Base-by-base conservation (phyloP, 2,329 filamentous ascomycete genomes). In the Xylaria sp. region DNA sequence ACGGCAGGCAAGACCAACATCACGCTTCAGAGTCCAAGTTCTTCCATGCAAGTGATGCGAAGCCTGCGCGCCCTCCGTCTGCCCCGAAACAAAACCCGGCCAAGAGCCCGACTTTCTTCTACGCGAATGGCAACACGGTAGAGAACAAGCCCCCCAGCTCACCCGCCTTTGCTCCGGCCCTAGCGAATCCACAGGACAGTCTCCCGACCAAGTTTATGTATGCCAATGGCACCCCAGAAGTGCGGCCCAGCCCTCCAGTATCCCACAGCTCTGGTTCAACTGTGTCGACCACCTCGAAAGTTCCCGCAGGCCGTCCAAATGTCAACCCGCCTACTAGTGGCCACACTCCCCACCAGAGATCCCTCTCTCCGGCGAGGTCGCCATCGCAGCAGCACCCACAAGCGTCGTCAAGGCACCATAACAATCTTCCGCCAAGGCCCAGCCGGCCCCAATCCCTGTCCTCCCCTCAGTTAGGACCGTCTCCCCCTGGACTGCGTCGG, bases 1-100 rank as follows among this genome's bases (percentile, higher is more conserved):
- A 63, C 48, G 54, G 61, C 41, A 69, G 62, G 54, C 63, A 71
- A 65, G 64, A 71, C 20, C 44, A 41, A 9, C 50, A 64, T 29
- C 48, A 53, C 48, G 26, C 54, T 56, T 63, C 67, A 18, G 80
- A 83, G 47, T 74, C 87, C 48, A 93, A 91, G 75, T 97, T 97
- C 80, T 97, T 99, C 71, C 92, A 95, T 70, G 94, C 92, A 22
- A 91, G 87, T 69, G 91, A 96, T 63, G 89, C 82, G 38, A 87
- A 83, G 63, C 72, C 77, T 19, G 61, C 66, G 22, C 73, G 74
- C 26, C 75, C 74, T 9, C 44, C 50, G 19, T 54, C 48, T 18
- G 48, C 59, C 50, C 60, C 50, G 13, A 69, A 68, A 29, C 67
- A 65, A 21, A 44, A 56, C 42, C 52, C 66, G 44, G 72, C 78